Base-by-base conservation (phyloP, 2,329 filamentous ascomycete species). In the Fusarium sp. region DNA sequence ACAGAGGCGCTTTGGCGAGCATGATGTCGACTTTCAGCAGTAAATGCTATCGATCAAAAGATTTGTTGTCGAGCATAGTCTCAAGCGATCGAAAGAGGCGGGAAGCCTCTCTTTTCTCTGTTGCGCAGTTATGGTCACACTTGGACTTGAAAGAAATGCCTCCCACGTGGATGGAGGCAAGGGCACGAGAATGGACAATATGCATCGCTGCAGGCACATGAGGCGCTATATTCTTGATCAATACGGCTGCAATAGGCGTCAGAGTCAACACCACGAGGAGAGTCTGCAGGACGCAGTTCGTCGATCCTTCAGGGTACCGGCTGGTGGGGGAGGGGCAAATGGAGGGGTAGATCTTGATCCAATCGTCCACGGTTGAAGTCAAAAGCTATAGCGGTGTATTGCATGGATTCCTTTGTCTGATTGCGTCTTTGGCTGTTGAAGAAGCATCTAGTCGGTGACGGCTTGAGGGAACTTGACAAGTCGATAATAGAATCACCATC, bases 211-310 rank as follows among this genome's bases (percentile, higher is more conserved):
- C 43, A 63, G 62, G 59, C 66, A 71, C 70, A 79, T 74, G 76
- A 77, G 65, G 27, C 66, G 63, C 52, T 58, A 33, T 33, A 56
- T 66, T 37, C 64, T 65, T 37, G 30, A 43, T 43, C 35, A 20
- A 58, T 37, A 45, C 75, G 64, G 75, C 75, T 76, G 68, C 74
- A 80, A 79, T 79, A 68, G 69, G 66, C 58, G 63, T 69, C 65
- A 64, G 61, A 70, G 72, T 67, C 66, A 75, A 69, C 66, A 76
- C 73, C 81, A 82, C 80, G 81, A 72, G 81, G 76, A 75, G 68
- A 73, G 74, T 72, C 61, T 59, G 74, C 69, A 77, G 73, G 72
- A 78, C 60, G 72, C 69, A 76, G 80, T 81, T 82, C 73, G 80
- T 78, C 72, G 71, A 76, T 69, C 70, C 54, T 65, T 17, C 47